phyloP scores from a whole-genome alignment of 1,284 basidiomycete species.

The Pterula multifida region DNA sequence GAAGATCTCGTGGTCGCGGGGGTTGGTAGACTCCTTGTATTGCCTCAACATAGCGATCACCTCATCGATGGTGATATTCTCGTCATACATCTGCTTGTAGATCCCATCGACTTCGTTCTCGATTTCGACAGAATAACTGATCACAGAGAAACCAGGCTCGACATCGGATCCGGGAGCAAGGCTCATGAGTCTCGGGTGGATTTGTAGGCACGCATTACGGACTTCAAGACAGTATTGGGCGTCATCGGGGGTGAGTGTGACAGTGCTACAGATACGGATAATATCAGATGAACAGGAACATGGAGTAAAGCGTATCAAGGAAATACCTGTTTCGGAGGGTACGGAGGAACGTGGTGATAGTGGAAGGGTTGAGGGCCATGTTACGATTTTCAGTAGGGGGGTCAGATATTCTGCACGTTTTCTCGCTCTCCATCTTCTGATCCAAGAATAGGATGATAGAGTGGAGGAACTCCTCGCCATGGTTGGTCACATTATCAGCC shows the following conservation, averaged over 20 bases:
- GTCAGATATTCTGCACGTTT: constrained; percentile 66
- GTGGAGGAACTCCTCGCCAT: constrained; percentile 80
- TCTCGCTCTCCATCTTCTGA: constrained; percentile 86
- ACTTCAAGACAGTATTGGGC: constrained; percentile 87
- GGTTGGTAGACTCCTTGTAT: constrained; percentile 73
- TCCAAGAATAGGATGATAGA: constrained; percentile 82
- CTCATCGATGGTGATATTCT: constrained; percentile 88
- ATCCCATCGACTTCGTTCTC: constrained; percentile 90
- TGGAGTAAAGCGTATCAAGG: constrained; percentile 5
- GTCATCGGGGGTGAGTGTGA: constrained; percentile 62
- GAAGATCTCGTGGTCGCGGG: constrained; percentile 90
- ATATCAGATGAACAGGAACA: constrained; percentile 8
- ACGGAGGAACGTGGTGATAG: constrained; percentile 86
- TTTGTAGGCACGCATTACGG: constrained; percentile 88
- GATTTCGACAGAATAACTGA: constrained; percentile 81
- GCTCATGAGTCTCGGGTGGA: constrained; percentile 94
- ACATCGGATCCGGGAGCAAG: constrained; percentile 81
- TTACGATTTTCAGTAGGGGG: constrained; percentile 69
- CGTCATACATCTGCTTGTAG: constrained; percentile 98
- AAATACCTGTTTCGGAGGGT: constrained; percentile 70
- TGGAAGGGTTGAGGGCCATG: constrained; percentile 73
- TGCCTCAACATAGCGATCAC: constrained; percentile 83
- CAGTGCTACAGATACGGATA: constrained; percentile 30
- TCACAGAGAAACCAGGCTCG: constrained; percentile 88
- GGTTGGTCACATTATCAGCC: constrained; percentile 70